A percentile compares a stretch with the other conserved stretches of the same genome.
phyloP scores from a whole-genome alignment of 805 yeast species.

The Pichia sporocuriosa region DNA sequence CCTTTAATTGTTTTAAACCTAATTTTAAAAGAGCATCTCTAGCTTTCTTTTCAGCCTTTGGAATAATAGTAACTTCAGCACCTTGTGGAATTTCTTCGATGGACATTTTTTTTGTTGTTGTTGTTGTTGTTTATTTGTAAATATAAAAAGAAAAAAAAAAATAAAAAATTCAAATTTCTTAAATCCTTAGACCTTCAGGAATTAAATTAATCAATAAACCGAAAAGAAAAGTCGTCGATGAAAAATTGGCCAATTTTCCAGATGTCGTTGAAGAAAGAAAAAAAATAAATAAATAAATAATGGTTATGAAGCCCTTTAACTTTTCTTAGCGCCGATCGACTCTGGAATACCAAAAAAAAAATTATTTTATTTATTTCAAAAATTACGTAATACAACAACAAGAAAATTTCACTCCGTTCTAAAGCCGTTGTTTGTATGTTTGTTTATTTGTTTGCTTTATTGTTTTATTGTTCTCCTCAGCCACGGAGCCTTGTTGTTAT shows the following conservation, averaged over 20 bases:
- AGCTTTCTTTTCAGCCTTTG: constrained; percentile 94
- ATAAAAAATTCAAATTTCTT: too few species aligned
- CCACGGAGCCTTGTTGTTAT: background rate
- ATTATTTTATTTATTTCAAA: too few species aligned
- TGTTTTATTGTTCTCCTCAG: background rate
- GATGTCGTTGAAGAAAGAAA: too few species aligned
- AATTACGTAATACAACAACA: too few species aligned
- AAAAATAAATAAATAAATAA: background rate
- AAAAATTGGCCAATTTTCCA: too few species aligned
- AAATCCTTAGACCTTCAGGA: too few species aligned
- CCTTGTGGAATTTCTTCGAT: constrained; percentile 61
- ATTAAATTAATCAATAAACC: too few species aligned
- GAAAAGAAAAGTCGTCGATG: too few species aligned
- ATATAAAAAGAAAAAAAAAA: background rate
- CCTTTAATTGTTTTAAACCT: constrained; percentile 84
- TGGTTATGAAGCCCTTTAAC: background rate
- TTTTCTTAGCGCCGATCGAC: too few species aligned
- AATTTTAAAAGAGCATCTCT: constrained; percentile 82
- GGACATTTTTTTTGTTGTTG: constrained; percentile 21
- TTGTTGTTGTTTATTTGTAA: background rate
- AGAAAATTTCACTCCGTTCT: too few species aligned
- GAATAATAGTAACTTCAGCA: constrained; percentile 71
- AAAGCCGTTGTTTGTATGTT: background rate
- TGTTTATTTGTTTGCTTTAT: background rate
- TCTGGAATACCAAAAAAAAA: too few species aligned